A percentile compares a stretch with the other conserved stretches of the same genome.
Evolutionary conservation across 129 eudicot genomes (phyloP).

Genomic region (Arctium lappa): DNA sequence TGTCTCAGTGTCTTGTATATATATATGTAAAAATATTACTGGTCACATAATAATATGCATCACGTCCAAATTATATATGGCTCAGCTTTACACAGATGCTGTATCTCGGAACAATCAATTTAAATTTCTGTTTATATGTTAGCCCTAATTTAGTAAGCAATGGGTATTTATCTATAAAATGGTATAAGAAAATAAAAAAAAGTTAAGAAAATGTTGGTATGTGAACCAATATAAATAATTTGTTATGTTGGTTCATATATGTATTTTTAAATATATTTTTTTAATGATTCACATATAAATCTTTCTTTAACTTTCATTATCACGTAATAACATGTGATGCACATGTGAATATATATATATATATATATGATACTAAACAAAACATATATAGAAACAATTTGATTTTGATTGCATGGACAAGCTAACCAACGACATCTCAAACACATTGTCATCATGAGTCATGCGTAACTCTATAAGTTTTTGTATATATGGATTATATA

Average conservation of each 20-base stretch:
- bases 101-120: background rate
- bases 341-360: background rate
- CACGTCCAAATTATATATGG: background rate
- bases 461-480: background rate
- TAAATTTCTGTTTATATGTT: background rate
- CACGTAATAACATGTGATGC: background rate
- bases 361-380: background rate
- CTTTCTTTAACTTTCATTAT: no score
- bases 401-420: no score
- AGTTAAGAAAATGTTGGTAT: background rate
- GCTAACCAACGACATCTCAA: background rate
- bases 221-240: background rate
- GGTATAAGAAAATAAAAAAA: no score
- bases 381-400: no score
- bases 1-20: background rate
- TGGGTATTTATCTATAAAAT: no score
- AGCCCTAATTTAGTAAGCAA: no score
- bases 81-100: background rate
- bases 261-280: no score
- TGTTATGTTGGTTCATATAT: no score
- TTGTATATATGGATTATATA: background rate
- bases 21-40: background rate
- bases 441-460: background rate
- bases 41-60: conserved; percentile 5
- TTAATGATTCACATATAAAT: no score